A percentile compares a stretch with the other conserved stretches of the same genome.
Evolutionary conservation across 2,329 filamentous ascomycete species (phyloP).

Genomic region (Aspergillus caelatus): DNA sequence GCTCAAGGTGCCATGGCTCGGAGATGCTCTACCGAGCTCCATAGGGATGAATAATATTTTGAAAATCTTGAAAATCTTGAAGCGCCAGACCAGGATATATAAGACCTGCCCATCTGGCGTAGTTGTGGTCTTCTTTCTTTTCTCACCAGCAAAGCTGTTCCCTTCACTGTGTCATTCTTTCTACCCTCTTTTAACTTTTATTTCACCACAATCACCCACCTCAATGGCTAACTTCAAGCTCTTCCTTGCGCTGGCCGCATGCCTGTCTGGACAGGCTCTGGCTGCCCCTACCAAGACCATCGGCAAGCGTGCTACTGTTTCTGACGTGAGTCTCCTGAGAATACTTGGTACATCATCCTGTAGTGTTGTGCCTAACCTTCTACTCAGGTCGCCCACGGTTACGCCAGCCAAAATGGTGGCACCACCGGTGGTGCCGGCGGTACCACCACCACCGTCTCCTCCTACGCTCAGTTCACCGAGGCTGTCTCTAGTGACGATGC

Average conservation of each 20-base stretch:
- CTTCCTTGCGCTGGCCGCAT: slow-evolving; percentile 25
- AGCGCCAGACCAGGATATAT: slow-evolving; percentile 8
- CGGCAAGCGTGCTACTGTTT: slow-evolving; percentile 30
- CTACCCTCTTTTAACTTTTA: not conserved
- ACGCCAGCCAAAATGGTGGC: slow-evolving; percentile 52
- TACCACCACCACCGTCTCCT: slow-evolving; percentile 57
- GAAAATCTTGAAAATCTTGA: no score
- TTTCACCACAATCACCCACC: slow-evolving; percentile 4
- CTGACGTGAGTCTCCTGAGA: slow-evolving; percentile 25
- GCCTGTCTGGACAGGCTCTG: slow-evolving; percentile 28
- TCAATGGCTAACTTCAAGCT: slow-evolving; percentile 30
- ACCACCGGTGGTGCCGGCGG: slow-evolving; percentile 61
- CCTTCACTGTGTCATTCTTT: slow-evolving; percentile 6
- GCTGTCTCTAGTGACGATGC: slow-evolving; percentile 53
- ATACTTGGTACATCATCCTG: not conserved
- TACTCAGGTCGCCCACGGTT: slow-evolving; percentile 41
- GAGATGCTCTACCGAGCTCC: not conserved
- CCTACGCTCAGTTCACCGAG: slow-evolving; percentile 52
- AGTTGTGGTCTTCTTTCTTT: slow-evolving; percentile 1
- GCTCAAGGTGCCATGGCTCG: not conserved
- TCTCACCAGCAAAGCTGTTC: slow-evolving; percentile 13
- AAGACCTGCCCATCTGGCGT: not conserved
- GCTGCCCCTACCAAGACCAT: slow-evolving; percentile 28
- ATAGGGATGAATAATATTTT: not conserved
- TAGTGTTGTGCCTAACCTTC: not conserved